These are phyloP conservation scores for Lactarius sanguifluus DNA, from an alignment of 768 basidiomycete species.

Conservation along the genomic window DNA sequence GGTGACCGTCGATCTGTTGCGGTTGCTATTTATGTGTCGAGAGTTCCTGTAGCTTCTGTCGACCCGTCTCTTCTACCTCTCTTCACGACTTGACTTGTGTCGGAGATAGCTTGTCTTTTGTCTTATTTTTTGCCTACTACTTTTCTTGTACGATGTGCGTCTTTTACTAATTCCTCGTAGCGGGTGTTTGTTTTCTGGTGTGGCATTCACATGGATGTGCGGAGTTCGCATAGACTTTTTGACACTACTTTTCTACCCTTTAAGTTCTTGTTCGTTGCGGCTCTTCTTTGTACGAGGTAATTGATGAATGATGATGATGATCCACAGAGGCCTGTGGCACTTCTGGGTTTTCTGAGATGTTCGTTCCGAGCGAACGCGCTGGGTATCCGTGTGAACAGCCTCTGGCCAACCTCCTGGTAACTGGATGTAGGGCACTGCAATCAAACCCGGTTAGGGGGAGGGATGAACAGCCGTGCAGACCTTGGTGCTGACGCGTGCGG, in stretches of 20 bases:
- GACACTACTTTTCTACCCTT: conserved; percentile 2
- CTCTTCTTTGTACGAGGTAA: conserved; percentile 24
- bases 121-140: conserved; percentile 13
- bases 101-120: conserved; percentile 8
- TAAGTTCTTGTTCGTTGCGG: conserved; percentile 8
- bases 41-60: conserved; percentile 26
- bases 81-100: conserved; percentile 18
- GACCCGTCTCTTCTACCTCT: conserved; percentile 6
- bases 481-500: neutral
- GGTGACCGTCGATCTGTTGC: conserved; percentile 19
- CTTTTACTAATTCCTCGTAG: conserved; percentile 16
- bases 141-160: conserved; percentile 23
- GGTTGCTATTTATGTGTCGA: conserved; percentile 23
- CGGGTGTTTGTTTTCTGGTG: neutral
- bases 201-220: conserved; percentile 1
- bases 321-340: conserved; percentile 6
- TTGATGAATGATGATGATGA: conserved; percentile 19
- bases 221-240: conserved; percentile 16
- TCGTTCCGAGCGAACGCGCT: neutral
- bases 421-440: neutral
- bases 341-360: neutral
- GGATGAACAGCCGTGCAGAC: neutral
- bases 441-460: neutral
- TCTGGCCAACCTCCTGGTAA: neutral
- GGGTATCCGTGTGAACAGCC: neutral